These are phyloP conservation scores for Saposhnikovia divaricata DNA, from an alignment of 129 eudicot genomes.

Conservation along the genomic window DNA sequence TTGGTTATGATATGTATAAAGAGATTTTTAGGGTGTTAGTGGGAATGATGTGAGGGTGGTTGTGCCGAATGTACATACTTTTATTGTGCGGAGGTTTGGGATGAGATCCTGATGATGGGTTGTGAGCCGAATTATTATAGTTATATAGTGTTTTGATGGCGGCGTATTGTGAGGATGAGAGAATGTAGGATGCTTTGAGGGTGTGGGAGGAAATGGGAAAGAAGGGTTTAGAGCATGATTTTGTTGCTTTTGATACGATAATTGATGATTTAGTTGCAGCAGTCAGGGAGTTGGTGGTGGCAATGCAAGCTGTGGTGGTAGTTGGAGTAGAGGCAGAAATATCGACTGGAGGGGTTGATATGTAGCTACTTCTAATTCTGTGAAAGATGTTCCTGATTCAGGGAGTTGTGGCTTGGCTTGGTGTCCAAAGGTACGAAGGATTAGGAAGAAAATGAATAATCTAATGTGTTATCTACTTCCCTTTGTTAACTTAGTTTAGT, in stretches of 20 bases:
- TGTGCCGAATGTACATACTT: constrained; percentile 46
- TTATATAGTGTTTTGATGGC: constrained; percentile 59
- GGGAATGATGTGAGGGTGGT: constrained; percentile 10
- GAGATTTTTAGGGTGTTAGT: constrained; percentile 28
- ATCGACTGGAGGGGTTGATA: too few relatives aligned
- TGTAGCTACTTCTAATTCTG: too few relatives aligned
- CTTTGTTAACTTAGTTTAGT: too few relatives aligned
- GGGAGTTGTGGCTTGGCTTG: too few relatives aligned
- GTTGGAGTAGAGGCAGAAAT: too few relatives aligned
- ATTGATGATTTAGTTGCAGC: constrained; percentile 30
- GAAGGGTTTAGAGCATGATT: constrained; percentile 39
- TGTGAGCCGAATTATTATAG: constrained; percentile 52
- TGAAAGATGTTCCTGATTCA: too few relatives aligned
- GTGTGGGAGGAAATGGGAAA: constrained; percentile 53
- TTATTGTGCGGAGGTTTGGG: constrained; percentile 62
- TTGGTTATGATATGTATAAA: constrained; percentile 51
- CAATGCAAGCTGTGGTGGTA: too few relatives aligned
- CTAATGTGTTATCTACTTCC: too few relatives aligned
- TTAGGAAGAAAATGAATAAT: too few relatives aligned
- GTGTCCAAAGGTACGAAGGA: too few relatives aligned
- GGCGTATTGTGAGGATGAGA: constrained; percentile 62
- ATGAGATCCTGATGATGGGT: constrained; percentile 42
- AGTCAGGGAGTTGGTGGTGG: too few relatives aligned
- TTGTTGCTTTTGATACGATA: constrained; percentile 55
- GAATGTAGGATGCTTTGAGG: constrained; percentile 45